Evolutionary conservation across 805 yeast genomes (phyloP).

Genomic region (Wilhelminamyces savonicus): DNA sequence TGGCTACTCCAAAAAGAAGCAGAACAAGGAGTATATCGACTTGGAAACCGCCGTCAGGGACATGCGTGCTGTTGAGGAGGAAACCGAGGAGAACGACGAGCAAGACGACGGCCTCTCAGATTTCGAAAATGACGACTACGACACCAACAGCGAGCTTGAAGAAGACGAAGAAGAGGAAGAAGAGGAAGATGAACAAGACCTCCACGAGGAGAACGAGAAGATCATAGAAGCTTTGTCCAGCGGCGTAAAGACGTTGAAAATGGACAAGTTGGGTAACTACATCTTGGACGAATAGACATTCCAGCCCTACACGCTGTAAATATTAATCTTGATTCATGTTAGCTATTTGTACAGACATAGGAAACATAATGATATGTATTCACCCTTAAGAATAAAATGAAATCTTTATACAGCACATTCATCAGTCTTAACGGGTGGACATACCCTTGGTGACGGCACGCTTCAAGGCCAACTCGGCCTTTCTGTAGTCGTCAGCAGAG

Average conservation of each 20-base stretch:
- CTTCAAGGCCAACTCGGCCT: slow-evolving; percentile 98
- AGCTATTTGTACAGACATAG: too few species aligned
- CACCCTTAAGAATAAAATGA: too few species aligned
- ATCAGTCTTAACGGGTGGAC: slow-evolving; percentile 78
- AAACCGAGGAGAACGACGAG: slow-evolving; percentile 11
- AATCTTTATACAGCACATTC: too few species aligned
- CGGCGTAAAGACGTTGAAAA: slow-evolving; percentile 61
- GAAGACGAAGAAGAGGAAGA: slow-evolving; percentile 23
- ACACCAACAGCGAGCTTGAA: slow-evolving; percentile 28
- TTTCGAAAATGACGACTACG: slow-evolving; percentile 23
- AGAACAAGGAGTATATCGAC: slow-evolving; percentile 44
- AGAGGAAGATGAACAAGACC: slow-evolving; percentile 29
- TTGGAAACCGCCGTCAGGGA: slow-evolving; percentile 70
- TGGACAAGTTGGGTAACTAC: slow-evolving; percentile 81
- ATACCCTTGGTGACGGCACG: slow-evolving; percentile 99
- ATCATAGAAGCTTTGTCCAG: slow-evolving; percentile 64
- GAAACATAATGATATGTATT: too few species aligned
- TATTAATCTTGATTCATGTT: background rate
- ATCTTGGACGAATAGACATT: slow-evolving; percentile 43
- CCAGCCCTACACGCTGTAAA: too few species aligned
- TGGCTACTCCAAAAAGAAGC: slow-evolving; percentile 56
- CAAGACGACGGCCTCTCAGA: slow-evolving; percentile 13
- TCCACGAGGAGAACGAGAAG: slow-evolving; percentile 40
- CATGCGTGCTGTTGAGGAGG: slow-evolving; percentile 43
- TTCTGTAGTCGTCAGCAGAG: slow-evolving; percentile 94